phyloP scores from a whole-genome alignment of 306 rosid genomes.

The Vigna trinervia region DNA sequence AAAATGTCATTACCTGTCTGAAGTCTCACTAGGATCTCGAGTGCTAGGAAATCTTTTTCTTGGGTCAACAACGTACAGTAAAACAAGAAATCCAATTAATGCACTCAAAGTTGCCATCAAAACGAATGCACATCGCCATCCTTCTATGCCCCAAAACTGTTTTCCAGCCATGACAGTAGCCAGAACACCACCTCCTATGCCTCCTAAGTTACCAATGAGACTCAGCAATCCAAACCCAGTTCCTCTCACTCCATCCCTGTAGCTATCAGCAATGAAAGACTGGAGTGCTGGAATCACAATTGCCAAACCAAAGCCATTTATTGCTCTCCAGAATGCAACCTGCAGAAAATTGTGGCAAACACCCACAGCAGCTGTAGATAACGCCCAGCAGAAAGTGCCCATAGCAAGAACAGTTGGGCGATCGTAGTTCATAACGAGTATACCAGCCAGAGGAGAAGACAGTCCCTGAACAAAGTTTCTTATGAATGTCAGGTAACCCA shows the following conservation, averaged over 20 bases:
- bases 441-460: slow-evolving; percentile 91
- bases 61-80: slow-evolving; percentile 79
- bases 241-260: slow-evolving; percentile 79
- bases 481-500: slow-evolving; percentile 93
- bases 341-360: slow-evolving; percentile 65
- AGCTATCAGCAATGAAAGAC: slow-evolving; percentile 95
- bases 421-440: slow-evolving; percentile 75
- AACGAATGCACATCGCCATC: slow-evolving; percentile 90
- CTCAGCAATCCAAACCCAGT: slow-evolving; percentile 84
- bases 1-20: slow-evolving; percentile 59
- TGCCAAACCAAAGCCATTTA: slow-evolving; percentile 94
- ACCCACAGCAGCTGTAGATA: slow-evolving; percentile 94
- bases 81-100: slow-evolving; percentile 81
- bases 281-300: slow-evolving; percentile 98
- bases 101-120: slow-evolving; percentile 85
- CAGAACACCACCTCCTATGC: slow-evolving; percentile 94
- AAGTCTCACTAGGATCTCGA: slow-evolving; percentile 45
- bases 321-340: slow-evolving; percentile 91
- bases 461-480: slow-evolving; percentile 87
- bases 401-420: slow-evolving; percentile 86
- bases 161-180: slow-evolving; percentile 97
- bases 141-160: slow-evolving; percentile 70
- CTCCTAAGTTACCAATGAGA: slow-evolving; percentile 81
- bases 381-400: slow-evolving; percentile 94
- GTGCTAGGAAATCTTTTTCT: slow-evolving; percentile 44